Base-by-base conservation (phyloP, 148 eudicot genomes). In the Rhododendron vialii region DNA sequence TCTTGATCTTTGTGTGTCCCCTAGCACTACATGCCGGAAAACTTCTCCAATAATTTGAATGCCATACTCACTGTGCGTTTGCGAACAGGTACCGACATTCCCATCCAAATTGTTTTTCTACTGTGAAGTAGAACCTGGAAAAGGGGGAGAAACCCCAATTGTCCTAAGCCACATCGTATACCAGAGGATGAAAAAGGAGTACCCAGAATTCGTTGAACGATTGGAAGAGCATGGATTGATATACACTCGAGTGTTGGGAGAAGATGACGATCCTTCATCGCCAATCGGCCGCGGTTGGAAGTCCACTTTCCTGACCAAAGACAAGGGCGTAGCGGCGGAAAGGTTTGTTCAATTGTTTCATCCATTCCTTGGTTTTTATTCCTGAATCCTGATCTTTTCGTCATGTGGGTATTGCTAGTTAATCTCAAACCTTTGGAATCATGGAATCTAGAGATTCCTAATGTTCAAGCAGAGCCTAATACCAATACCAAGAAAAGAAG, bases 261-360 rank as follows among this genome's bases (percentile, higher is more conserved):
- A 93, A 92, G 99, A 91, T 3, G 95, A 94, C 48, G 98, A 96
- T 86, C 93, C 98, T 45, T 86, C 92, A 0, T 96, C 96, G 30
- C 94, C 95, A 2, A 92, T 94, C 59, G 99, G 99, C 73, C 96
- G 96, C 18, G 99, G 99, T 3, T 95, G 99, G 99, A 93, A 92
- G 85, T 94, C 97, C 20, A 94, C 97, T 1, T 96, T 93, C 92
- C 87, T 92, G 89, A 95, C 99, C 48, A 78, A 93, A 20, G 95
- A 93, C 89, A 96, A 92, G 89, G 88, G 78, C 36, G 88, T 93
- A 3, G 99, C 99, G 35, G 98, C 90, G 86, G 92, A 93, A 90
- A 96, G 96, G 99, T 96, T 77, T 82, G 90, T 74, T 30, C 1
- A 65, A 65, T n/a, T 36, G 22, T 55, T 74, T 50, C 17, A 48